Conservation (phyloP, 2,329 filamentous ascomycete species). For the Aspergillus sp. region DNA sequence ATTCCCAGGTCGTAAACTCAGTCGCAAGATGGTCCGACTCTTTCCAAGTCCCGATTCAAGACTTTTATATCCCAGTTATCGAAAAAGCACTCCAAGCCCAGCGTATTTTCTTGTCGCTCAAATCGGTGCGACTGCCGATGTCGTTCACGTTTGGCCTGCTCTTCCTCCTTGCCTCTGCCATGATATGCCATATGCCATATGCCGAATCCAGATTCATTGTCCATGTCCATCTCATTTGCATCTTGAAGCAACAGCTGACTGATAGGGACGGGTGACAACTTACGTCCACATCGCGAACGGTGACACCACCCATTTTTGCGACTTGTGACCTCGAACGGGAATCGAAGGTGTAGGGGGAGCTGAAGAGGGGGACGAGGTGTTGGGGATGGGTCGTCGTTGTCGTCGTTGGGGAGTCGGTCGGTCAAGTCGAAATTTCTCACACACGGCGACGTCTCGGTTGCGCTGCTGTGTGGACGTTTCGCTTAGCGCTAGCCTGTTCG, state of each 20-base stretch:
- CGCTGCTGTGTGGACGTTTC: conserved; percentile 36
- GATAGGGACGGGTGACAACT: conserved; percentile 30
- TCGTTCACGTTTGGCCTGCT: background rate
- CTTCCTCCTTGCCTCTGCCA: background rate
- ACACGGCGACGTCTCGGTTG: conserved; percentile 35
- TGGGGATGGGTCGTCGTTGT: conserved; percentile 39
- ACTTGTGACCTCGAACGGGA: conserved; percentile 30
- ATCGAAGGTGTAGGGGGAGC: conserved; percentile 27
- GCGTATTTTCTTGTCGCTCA: background rate
- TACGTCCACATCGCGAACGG: conserved; percentile 67
- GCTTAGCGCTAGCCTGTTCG: conserved; percentile 44
- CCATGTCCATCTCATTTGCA: conserved; percentile 1
- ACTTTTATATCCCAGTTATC: background rate
- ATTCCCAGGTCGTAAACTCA: background rate
- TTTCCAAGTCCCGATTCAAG: background rate
- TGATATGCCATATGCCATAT: conserved; percentile 13
- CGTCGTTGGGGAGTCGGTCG: conserved; percentile 36
- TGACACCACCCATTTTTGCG: conserved; percentile 67
- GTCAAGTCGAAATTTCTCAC: conserved; percentile 36
- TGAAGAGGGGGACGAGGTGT: conserved; percentile 33
- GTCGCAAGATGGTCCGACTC: background rate
- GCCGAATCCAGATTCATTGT: conserved; percentile 9
- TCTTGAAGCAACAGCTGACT: conserved; percentile 16
- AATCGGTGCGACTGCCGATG: background rate
- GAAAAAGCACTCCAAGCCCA: background rate